Evolutionary conservation across 306 rosid species (phyloP).

Genomic region (Malus orientalis): DNA sequence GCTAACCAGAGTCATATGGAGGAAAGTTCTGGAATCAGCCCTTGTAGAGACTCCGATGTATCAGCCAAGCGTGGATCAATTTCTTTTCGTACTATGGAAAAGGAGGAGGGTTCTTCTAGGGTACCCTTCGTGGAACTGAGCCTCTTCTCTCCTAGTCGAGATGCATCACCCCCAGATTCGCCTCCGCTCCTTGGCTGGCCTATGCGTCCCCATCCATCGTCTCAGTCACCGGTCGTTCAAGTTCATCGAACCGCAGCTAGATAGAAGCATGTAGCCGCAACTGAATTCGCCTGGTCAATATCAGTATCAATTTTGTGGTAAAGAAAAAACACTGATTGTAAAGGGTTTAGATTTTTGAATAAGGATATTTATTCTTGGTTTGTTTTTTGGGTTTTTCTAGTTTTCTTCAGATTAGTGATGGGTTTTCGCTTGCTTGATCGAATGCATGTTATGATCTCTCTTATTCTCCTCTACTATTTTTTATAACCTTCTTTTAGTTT

Average conservation of each 20-base stretch:
- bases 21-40: constrained; percentile 51
- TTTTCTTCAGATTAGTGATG: constrained; percentile 49
- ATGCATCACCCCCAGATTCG: constrained; percentile 64
- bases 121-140: constrained; percentile 84
- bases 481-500: background rate
- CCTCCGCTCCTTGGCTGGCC: constrained; percentile 92
- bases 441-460: constrained; percentile 2
- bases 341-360: constrained; percentile 64
- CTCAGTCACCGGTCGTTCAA: constrained; percentile 10
- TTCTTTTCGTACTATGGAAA: constrained; percentile 64
- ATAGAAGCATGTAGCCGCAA: constrained; percentile 25
- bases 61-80: constrained; percentile 78
- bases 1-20: constrained; percentile 66
- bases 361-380: constrained; percentile 47
- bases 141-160: constrained; percentile 79
- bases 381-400: constrained; percentile 46
- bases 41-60: constrained; percentile 57
- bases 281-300: constrained; percentile 29
- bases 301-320: constrained; percentile 74
- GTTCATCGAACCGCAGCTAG: constrained; percentile 26
- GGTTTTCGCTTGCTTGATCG: constrained; percentile 36
- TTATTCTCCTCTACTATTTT: background rate
- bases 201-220: constrained; percentile 40
- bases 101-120: constrained; percentile 57
- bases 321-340: constrained; percentile 72